Evolutionary conservation across 306 rosid genomes (phyloP).

Genomic region (Castanea mollissima): DNA sequence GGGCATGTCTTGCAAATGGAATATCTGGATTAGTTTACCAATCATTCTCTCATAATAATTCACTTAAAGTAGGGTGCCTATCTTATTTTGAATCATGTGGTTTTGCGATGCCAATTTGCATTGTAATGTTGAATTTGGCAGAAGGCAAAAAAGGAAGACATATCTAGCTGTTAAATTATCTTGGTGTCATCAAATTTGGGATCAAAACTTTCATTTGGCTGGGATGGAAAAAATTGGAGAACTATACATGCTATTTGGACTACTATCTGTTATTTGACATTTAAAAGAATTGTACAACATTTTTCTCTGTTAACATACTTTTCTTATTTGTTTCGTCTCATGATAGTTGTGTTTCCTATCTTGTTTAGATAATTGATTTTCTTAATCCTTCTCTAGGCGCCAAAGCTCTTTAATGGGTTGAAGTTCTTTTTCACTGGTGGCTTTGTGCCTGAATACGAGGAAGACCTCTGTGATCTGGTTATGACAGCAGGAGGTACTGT

Average conservation of each 20-base stretch:
- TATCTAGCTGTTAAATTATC: not conserved
- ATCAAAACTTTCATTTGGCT: not conserved
- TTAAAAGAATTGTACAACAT: not conserved
- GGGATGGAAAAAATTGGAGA: not conserved
- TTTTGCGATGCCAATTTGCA: not conserved
- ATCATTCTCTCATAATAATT: constrained; percentile 2
- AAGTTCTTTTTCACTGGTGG: constrained; percentile 70
- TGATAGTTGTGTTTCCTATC: not conserved
- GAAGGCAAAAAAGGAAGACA: not conserved
- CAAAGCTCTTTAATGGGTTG: constrained; percentile 67
- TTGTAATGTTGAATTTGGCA: not conserved
- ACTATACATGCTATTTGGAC: not conserved
- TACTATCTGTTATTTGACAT: not conserved
- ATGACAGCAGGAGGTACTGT: constrained; percentile 68
- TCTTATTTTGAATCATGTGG: not conserved
- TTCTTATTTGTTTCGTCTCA: not conserved
- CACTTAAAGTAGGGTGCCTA: not conserved
- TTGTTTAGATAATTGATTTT: constrained; percentile 6
- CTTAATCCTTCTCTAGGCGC: constrained; percentile 45
- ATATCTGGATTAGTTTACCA: constrained; percentile 8
- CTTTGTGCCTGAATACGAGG: constrained; percentile 46
- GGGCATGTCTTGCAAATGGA: constrained; percentile 6
- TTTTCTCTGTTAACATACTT: not conserved
- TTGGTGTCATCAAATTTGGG: not conserved
- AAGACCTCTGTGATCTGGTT: constrained; percentile 67